These are phyloP conservation scores for Anethum foeniculum DNA, from an alignment of 140 eudicot genomes.

Conservation along the genomic window DNA sequence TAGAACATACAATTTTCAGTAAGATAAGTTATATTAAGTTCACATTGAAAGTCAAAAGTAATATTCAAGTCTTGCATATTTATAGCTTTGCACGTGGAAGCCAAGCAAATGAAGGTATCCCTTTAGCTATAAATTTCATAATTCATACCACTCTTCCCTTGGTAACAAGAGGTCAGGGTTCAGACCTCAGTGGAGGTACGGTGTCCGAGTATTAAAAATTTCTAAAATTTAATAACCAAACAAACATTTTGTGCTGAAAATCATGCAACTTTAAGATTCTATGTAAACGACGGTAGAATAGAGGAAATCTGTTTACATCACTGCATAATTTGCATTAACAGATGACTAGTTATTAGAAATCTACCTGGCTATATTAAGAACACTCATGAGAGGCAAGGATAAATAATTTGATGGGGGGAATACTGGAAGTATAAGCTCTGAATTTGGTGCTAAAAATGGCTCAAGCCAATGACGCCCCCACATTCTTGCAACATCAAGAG, in stretches of 20 bases:
- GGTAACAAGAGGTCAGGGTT: background rate
- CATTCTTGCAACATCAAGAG: slow-evolving; percentile 90
- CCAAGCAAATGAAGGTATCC: background rate
- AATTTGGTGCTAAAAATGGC: slow-evolving; percentile 70
- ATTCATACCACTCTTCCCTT: background rate
- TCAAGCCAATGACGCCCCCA: slow-evolving; percentile 99
- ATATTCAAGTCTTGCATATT: background rate
- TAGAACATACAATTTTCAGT: background rate
- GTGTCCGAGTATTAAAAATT: background rate
- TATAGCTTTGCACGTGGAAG: background rate
- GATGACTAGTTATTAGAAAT: slow-evolving; percentile 11
- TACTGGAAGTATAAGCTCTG: slow-evolving; percentile 49
- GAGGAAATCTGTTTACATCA: background rate
- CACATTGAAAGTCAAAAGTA: background rate
- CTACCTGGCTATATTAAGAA: slow-evolving; percentile 87
- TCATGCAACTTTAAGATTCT: background rate
- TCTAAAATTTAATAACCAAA: background rate
- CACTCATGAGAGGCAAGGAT: slow-evolving; percentile 84
- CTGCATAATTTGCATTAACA: background rate
- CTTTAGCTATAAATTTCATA: background rate
- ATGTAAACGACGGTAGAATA: background rate
- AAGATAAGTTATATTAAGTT: background rate
- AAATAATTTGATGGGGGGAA: slow-evolving; percentile 80
- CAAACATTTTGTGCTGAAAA: background rate
- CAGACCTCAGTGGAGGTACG: background rate